A percentile compares a stretch with the other conserved stretches of the same genome.
Conservation (phyloP, 2,329 filamentous ascomycete species). For the Colletotrichum costaricense region DNA sequence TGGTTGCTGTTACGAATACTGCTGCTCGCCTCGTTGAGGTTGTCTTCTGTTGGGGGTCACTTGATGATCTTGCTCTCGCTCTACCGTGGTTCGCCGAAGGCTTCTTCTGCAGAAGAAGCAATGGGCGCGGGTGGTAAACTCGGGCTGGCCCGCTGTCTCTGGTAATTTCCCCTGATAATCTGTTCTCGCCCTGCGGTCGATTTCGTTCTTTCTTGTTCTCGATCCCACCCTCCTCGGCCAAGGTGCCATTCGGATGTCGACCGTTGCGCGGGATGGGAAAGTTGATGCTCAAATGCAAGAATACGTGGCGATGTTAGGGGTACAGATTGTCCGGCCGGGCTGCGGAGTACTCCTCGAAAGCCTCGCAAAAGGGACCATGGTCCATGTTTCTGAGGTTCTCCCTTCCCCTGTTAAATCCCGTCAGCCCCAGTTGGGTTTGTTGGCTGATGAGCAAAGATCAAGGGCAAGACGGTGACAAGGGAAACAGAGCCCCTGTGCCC, state of each 20-base stretch:
- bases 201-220: not conserved
- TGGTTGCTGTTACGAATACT: too few relatives aligned
- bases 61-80: conserved; percentile 13
- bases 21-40: not conserved
- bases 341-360: not conserved
- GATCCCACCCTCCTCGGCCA: not conserved
- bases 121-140: not conserved
- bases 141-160: conserved; percentile 22
- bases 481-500: not conserved
- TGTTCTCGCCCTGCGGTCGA: conserved; percentile 1
- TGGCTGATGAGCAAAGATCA: conserved; percentile 17
- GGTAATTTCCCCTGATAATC: conserved; percentile 1
- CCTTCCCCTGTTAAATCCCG: not conserved
- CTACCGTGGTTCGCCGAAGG: conserved; percentile 1
- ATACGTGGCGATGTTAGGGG: not conserved
- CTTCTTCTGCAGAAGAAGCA: not conserved
- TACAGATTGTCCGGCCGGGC: not conserved
- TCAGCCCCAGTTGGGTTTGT: conserved; percentile 15
- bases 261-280: not conserved
- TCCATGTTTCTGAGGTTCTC: not conserved
- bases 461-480: conserved; percentile 19
- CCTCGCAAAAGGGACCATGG: not conserved
- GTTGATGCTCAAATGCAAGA: not conserved
- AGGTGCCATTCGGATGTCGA: not conserved
- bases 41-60: not conserved